These are phyloP conservation scores for Kwoniella mangroviensis DNA, from an alignment of 768 basidiomycete genomes.

Conservation along the genomic window DNA sequence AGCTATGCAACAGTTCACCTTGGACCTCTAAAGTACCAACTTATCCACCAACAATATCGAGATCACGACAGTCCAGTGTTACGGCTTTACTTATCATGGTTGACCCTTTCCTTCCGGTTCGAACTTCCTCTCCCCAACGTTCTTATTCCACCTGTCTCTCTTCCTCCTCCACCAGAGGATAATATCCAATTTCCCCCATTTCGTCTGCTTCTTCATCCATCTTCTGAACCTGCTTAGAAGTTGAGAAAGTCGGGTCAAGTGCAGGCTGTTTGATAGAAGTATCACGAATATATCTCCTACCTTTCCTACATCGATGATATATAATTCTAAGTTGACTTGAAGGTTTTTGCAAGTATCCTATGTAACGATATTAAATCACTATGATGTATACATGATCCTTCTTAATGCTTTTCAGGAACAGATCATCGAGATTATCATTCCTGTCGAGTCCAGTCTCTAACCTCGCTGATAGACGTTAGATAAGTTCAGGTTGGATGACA, in stretches of 20 bases:
- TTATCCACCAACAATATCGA: too few species aligned
- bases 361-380: neutral
- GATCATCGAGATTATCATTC: neutral
- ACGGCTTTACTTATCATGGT: too few species aligned
- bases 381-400: neutral
- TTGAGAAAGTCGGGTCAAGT: neutral
- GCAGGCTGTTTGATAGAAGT: neutral
- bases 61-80: too few species aligned
- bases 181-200: neutral
- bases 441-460: slow-evolving; percentile 2
- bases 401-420: neutral
- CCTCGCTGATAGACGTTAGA: neutral
- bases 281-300: slow-evolving; percentile 5
- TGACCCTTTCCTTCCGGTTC: too few species aligned
- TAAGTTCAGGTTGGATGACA: neutral
- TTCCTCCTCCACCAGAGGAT: neutral
- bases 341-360: too few species aligned
- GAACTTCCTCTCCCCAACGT: neutral
- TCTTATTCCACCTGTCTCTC: neutral
- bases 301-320: neutral
- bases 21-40: too few species aligned
- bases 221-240: neutral
- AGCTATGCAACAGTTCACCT: too few species aligned
- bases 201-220: neutral
- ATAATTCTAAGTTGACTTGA: too few species aligned